Evolutionary conservation across 805 yeast species (phyloP), one percentile per base, ranked within the genome.

Genomic region (Spathaspora hagerdaliae): DNA sequence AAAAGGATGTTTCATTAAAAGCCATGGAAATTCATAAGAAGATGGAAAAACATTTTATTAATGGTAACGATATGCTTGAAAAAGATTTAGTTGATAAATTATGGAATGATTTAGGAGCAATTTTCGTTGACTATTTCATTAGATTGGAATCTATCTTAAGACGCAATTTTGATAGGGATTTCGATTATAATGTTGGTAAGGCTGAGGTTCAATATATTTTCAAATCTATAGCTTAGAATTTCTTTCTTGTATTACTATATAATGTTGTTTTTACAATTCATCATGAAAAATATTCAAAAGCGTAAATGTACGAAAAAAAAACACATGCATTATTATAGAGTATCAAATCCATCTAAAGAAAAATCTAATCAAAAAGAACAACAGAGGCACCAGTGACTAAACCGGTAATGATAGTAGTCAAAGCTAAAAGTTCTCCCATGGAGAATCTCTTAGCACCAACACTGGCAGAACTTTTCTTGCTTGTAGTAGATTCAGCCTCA

Each of bases 51-150:
- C 86, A 87, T 55, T 79, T 82, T 48, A 48, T 64, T 51, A 48
- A 61, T 38, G 60, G 76, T 49, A 41, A 59, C 49, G 59, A 68
- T 31, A 73, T 70, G 47, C 65, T 74, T 49, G 85, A 81, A 55
- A 74, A 70, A 40, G 80, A 75, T 38, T 59, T 87, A 36, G 64
- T 82, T 35, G 81, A 77, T 34, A 78, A 75, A 55, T 73, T 88
- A 45, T 84, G 96, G 94, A 69, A 74, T 12, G 81, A 85, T 14
- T 65, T 87, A 47, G 88, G 84, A 52, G 81, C 79, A 15, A 79
- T 81, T 50, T 83, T 82, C 52, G 75, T 78, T 15, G 71, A 75
- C 6, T 68, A 79, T 26, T 79, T 83, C 52, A 64, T 75, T 50
- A 74, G 80, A 39, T 64, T 90, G 46, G 74, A 73, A 50, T 67